A percentile compares a stretch with the other conserved stretches of the same genome.
Evolutionary conservation across 2,329 filamentous ascomycete species (phyloP).

Genomic region (Aspergillus sp.): DNA sequence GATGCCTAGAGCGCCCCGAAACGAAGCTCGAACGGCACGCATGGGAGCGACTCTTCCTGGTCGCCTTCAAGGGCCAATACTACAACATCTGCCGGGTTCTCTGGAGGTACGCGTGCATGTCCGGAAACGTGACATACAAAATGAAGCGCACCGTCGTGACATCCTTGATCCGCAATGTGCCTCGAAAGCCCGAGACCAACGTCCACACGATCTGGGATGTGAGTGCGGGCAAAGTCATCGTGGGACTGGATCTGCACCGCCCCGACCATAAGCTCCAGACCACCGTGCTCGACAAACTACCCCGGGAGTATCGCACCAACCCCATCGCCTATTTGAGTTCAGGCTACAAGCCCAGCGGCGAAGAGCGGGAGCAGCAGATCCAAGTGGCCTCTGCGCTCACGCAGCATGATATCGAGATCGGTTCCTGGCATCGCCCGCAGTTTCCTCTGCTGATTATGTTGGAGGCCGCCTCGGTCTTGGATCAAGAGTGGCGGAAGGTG

Average conservation of each 20-base stretch:
- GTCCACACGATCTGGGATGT: slow-evolving; percentile 21
- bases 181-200: slow-evolving; percentile 13
- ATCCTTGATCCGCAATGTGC: slow-evolving; percentile 34
- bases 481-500: slow-evolving; percentile 32
- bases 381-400: slow-evolving; percentile 30
- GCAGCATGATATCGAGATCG: slow-evolving; percentile 32
- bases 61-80: slow-evolving; percentile 40
- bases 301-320: slow-evolving; percentile 29
- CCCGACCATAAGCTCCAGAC: slow-evolving; percentile 13
- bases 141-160: slow-evolving; percentile 38
- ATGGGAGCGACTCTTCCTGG: slow-evolving; percentile 44
- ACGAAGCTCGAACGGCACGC: slow-evolving; percentile 26
- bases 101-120: slow-evolving; percentile 52
- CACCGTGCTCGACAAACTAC: slow-evolving; percentile 23
- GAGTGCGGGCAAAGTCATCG: slow-evolving; percentile 38
- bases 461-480: slow-evolving; percentile 36
- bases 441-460: slow-evolving; percentile 36
- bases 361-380: slow-evolving; percentile 31
- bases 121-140: slow-evolving; percentile 31
- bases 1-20: slow-evolving; percentile 21
- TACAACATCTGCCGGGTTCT: slow-evolving; percentile 50
- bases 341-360: slow-evolving; percentile 20
- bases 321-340: slow-evolving; percentile 29
- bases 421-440: slow-evolving; percentile 24
- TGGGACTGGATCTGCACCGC: slow-evolving; percentile 31